Evolutionary conservation across 495 filamentous ascomycete species (phyloP), one percentile per base, ranked within the genome.

Genomic region (Aspergillus heteromorphus): DNA sequence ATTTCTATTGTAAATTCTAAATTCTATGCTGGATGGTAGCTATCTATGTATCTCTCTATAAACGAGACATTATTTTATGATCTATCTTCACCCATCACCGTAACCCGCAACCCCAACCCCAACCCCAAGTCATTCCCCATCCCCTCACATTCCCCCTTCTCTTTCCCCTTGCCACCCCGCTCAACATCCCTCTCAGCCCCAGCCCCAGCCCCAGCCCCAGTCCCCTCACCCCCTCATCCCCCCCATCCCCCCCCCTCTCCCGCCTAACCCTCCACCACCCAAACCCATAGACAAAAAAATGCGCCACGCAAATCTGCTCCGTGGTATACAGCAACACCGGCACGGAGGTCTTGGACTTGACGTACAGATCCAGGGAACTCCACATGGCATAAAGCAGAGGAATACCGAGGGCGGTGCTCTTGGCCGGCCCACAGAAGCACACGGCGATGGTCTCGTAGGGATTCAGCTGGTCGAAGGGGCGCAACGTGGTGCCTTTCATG

Each of bases 391-490:
- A 75, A 27, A 79, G 56, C 31, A 82, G 51, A 0, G 78, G 78
- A 14, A 82, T 79, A 1, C 78, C 79, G 2, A 81, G 61, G 10
- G 75, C 76, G 9, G 78, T 81, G 42, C 78, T 82, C 61, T 82
- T 82, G 19, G 79, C 78, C 0, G 79, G 78, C 1, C 75, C 79
- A 53, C 79, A 82, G 62, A 81, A 81, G 55, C 79, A 82, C 1
- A 80, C 73, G 6, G 78, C 78, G 53, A 81, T 73, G 0, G 79
- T 73, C 48, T 79, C 74, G 45, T 77, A 72, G 2, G 71, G 66
- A 0, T 75, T 57, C 58, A 81, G 71, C 38, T 60, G 68, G 50
- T 60, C 67, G 31, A 80, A 65, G 0, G 71, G 23, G 11, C 53
- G 57, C 19, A 25, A 16, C 9, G 2, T 13, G 9, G 11, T 25